A percentile compares a stretch with the other conserved stretches of the same genome.
Conservation (phyloP, 495 filamentous ascomycete genomes). For the Aspergillus haitiensis region DNA sequence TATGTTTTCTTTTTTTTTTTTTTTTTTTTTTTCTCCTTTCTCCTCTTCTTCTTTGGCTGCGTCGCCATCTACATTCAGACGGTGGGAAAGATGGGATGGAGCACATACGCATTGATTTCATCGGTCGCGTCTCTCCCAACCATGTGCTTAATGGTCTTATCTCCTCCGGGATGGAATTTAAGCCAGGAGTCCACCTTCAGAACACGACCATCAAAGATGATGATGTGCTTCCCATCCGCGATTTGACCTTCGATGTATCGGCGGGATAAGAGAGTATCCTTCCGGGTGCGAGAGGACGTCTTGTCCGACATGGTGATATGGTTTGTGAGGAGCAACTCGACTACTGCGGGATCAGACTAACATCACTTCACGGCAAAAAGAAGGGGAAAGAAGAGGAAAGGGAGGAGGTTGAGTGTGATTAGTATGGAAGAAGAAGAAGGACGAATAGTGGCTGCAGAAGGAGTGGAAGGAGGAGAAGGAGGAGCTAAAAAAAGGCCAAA, state of each 20-base stretch:
- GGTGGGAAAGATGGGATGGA: background rate
- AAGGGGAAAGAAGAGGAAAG: background rate
- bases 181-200: conserved; percentile 87
- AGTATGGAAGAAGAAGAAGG: conserved; percentile 8
- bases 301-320: conserved; percentile 13
- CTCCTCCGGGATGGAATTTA: conserved; percentile 86
- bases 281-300: conserved; percentile 28
- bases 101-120: conserved; percentile 83
- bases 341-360: too few relatives aligned
- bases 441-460: background rate
- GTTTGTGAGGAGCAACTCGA: background rate
- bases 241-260: conserved; percentile 84
- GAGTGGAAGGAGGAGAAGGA: conserved; percentile 10
- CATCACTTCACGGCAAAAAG: too few relatives aligned
- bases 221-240: conserved; percentile 76
- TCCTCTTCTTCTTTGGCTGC: too few relatives aligned
- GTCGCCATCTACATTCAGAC: too few relatives aligned
- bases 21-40: background rate
- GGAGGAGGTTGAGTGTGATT: conserved; percentile 1
- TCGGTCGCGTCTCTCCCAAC: conserved; percentile 95
- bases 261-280: conserved; percentile 59
- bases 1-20: background rate
- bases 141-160: conserved; percentile 92
- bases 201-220: conserved; percentile 79
- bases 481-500: conserved; percentile 23